Evolutionary conservation across 2,329 filamentous ascomycete species (phyloP).

Genomic region (Didymella arachidicola): DNA sequence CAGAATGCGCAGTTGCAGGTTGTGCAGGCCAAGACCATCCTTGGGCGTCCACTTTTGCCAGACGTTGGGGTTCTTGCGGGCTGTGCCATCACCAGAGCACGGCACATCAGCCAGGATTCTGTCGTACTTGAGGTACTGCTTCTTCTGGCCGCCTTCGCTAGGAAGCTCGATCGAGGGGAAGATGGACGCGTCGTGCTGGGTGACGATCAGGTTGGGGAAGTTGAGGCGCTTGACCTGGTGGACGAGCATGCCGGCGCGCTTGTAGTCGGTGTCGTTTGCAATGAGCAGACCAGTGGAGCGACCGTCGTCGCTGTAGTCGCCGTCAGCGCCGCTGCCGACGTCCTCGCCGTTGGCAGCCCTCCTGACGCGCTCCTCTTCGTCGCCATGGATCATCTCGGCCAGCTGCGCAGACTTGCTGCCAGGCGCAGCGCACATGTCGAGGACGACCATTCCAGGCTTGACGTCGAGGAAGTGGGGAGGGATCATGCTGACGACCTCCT

Average conservation of each 20-base stretch:
- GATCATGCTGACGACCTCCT: slow-evolving; percentile 99
- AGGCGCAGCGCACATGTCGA: slow-evolving; percentile 96
- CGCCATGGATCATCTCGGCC: slow-evolving; percentile 90
- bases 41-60: slow-evolving; percentile 95
- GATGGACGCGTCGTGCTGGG: slow-evolving; percentile 95
- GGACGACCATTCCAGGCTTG: slow-evolving; percentile 86
- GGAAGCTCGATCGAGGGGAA: slow-evolving; percentile 93
- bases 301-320: slow-evolving; percentile 75
- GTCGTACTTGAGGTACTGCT: slow-evolving; percentile 92
- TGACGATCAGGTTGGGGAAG: slow-evolving; percentile 95
- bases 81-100: slow-evolving; percentile 93
- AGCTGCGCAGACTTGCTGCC: slow-evolving; percentile 97
- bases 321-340: slow-evolving; percentile 61
- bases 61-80: slow-evolving; percentile 89
- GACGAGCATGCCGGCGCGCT: slow-evolving; percentile 94
- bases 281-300: slow-evolving; percentile 90
- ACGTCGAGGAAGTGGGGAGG: slow-evolving; percentile 93
- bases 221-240: slow-evolving; percentile 98
- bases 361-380: slow-evolving; percentile 85
- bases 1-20: slow-evolving; percentile 87
- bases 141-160: slow-evolving; percentile 61
- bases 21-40: slow-evolving; percentile 85
- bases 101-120: slow-evolving; percentile 95
- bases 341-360: slow-evolving; percentile 72
- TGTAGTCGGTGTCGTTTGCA: slow-evolving; percentile 96